Evolutionary conservation across 345 rosid genomes (phyloP).

Genomic region (Gossypium mustelinum): DNA sequence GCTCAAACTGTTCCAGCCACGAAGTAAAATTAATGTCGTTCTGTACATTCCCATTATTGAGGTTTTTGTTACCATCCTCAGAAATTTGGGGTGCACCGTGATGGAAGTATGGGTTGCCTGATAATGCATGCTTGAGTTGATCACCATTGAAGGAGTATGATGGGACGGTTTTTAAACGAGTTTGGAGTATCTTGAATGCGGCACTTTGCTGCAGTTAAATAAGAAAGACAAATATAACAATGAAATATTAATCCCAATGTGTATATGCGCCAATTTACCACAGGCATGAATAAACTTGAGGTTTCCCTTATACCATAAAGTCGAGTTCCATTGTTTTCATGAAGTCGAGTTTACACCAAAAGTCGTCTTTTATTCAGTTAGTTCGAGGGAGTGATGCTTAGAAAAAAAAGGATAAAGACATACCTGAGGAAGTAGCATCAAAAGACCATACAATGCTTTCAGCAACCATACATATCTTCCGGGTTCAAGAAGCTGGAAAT

Average conservation of each 20-base stretch:
- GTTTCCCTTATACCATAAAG: not conserved
- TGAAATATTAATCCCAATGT: not conserved
- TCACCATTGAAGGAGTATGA: conserved; percentile 68
- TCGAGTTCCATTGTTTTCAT: not conserved
- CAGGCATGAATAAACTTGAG: not conserved
- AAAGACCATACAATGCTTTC: conserved; percentile 89
- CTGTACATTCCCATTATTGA: conserved; percentile 50
- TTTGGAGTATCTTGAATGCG: conserved; percentile 79
- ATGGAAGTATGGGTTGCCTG: conserved; percentile 64
- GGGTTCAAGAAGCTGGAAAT: conserved; percentile 88
- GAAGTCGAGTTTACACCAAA: not conserved
- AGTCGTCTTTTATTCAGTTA: not conserved
- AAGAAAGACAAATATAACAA: not conserved
- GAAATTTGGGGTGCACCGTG: conserved; percentile 44
- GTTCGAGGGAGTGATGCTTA: not conserved
- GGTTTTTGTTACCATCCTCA: conserved; percentile 67
- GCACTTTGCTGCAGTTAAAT: conserved; percentile 74
- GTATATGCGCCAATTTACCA: not conserved
- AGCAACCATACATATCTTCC: conserved; percentile 84
- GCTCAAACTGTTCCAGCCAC: conserved; percentile 76
- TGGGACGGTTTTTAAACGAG: conserved; percentile 88
- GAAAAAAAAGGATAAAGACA: not conserved
- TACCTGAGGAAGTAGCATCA: conserved; percentile 99
- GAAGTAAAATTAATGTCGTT: conserved; percentile 70
- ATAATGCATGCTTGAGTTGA: conserved; percentile 59